Evolutionary conservation across 495 filamentous ascomycete genomes (phyloP).

Genomic region (Tuber indicum): DNA sequence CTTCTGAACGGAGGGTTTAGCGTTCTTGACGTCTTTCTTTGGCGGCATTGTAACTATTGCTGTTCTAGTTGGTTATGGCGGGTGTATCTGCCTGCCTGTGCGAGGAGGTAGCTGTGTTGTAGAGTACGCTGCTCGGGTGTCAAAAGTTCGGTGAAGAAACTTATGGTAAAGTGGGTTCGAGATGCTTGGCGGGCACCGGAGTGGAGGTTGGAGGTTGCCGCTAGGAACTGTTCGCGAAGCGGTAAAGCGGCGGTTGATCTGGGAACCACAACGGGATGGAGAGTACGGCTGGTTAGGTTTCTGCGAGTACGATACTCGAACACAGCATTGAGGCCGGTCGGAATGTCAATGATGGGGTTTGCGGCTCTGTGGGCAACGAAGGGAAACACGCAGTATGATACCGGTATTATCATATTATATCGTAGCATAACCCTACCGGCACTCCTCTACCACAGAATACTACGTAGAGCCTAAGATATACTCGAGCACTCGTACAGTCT

Average conservation of each 20-base stretch:
- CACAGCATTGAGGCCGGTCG: background rate
- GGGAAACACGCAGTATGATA: background rate
- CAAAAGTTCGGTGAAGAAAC: background rate
- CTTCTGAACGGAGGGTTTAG: conserved; percentile 63
- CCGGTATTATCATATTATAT: background rate
- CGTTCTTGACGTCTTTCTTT: conserved; percentile 67
- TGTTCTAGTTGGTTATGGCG: conserved; percentile 2
- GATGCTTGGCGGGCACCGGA: background rate
- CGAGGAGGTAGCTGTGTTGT: background rate
- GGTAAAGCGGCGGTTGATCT: background rate
- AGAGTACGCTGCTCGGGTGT: background rate
- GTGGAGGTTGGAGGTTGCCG: background rate
- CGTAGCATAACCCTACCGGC: background rate
- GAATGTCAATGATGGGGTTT: background rate
- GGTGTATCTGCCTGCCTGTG: conserved; percentile 10
- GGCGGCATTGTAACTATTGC: conserved; percentile 62
- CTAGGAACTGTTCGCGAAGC: background rate
- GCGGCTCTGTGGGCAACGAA: background rate
- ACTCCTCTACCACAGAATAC: background rate
- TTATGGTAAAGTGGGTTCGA: background rate
- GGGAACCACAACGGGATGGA: background rate
- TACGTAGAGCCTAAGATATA: background rate
- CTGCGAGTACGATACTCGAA: background rate
- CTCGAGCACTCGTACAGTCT: background rate
- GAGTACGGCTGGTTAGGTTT: background rate